Evolutionary conservation across 2,329 filamentous ascomycete species (phyloP), one percentile per base, ranked within the genome.

Genomic region (Trichoderma citrinoviride): DNA sequence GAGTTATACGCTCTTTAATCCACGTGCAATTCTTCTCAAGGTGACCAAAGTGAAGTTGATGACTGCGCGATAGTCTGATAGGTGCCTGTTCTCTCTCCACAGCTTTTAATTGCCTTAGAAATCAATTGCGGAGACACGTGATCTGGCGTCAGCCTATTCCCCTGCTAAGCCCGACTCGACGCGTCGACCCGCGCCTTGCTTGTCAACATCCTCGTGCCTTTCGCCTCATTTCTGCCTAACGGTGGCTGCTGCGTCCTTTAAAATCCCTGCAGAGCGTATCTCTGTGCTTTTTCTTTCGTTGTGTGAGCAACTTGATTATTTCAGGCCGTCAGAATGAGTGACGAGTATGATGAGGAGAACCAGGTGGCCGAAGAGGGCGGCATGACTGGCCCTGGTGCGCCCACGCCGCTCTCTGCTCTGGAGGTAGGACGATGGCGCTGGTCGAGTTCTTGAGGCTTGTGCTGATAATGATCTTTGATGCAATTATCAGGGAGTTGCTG

Each of bases 311-410:
- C 23, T 27, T 8, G 1, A 1, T 55, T 19, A 7, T 17, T 43
- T 58, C 23, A 14, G 25, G 44, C 29, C 44, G 25, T 47, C 49
- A 74, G 57, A 56, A 83, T 84, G 82, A 78, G 79, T 15, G 77
- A 81, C 44, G 77, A 89, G 68, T 86, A 87, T 43, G 91, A 96
- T 69, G 88, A 89, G 40, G 88, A 89, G 52, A 84, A 85, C 65
- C 86, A 87, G 71, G 76, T 73, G 70, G 81, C 73, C 64, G 93
- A 95, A 65, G 92, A 96, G 66, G 84, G 85, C 71, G 85, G 87
- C 67, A 85, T 87, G 73, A 87, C 90, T 64, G 93, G 91, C 12
- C 94, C 94, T 65, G 95, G 95, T 69, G 95, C 95, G n/a, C 95
- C 95, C 3, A 97, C 93, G 64, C 93, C 94, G 53, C 84, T 99